These are phyloP conservation scores for Eucalyptus cloeziana DNA, from an alignment of 345 rosid genomes.

Conservation along the genomic window DNA sequence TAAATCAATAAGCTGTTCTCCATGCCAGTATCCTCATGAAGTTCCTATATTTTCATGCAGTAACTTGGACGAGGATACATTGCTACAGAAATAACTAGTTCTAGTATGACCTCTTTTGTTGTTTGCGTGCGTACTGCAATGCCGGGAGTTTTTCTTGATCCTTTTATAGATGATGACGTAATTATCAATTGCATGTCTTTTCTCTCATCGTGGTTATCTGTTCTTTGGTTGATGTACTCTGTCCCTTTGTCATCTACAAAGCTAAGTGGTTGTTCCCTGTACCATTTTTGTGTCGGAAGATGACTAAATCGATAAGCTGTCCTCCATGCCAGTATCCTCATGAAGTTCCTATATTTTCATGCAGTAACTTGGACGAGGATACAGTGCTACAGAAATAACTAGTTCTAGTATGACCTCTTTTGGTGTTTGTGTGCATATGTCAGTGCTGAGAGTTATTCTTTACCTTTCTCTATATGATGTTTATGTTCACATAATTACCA, in stretches of 20 bases:
- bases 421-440: neutral
- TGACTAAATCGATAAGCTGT: slow-evolving; percentile 3
- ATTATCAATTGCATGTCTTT: neutral
- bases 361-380: neutral
- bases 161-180: neutral
- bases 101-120: neutral
- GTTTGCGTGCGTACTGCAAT: neutral
- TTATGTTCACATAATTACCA: neutral
- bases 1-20: neutral
- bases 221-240: neutral
- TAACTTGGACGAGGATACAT: neutral
- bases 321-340: neutral
- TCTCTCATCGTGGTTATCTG: neutral
- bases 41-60: neutral
- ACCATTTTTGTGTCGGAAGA: slow-evolving; percentile 18
- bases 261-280: slow-evolving; percentile 4
- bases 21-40: neutral
- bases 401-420: neutral
- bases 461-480: neutral
- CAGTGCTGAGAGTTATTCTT: neutral
- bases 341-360: neutral
- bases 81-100: neutral
- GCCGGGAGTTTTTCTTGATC: neutral
- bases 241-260: slow-evolving; percentile 10
- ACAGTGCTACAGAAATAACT: neutral